Conservation (phyloP, 192 early-diverging fungal genomes). For the Coemansia sp. region DNA sequence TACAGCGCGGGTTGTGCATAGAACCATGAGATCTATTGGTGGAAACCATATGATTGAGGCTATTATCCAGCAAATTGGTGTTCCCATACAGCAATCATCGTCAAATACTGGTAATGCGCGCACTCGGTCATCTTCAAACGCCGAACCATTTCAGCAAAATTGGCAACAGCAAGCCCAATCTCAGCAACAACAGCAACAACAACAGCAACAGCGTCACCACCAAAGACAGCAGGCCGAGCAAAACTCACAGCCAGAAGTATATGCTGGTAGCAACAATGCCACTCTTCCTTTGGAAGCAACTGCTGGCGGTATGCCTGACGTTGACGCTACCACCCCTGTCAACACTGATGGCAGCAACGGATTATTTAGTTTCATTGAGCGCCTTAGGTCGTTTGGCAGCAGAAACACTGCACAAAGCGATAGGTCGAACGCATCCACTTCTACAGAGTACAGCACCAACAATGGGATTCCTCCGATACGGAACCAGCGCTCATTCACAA, state of each 20-base stretch:
- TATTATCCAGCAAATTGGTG: conserved; percentile 7
- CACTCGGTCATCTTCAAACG: not conserved
- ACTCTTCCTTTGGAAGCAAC: not conserved
- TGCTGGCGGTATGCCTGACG: not conserved
- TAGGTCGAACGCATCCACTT: conserved; percentile 34
- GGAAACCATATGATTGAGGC: conserved; percentile 5
- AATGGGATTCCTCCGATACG: not conserved
- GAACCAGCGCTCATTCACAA: not conserved
- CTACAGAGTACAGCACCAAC: conserved; percentile 38
- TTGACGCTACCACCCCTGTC: not conserved
- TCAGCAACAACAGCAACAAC: not conserved
- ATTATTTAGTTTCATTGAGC: conserved; percentile 16
- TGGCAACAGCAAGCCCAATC: not conserved
- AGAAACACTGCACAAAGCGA: conserved; percentile 36
- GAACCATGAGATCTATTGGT: conserved; percentile 6
- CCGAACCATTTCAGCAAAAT: not conserved
- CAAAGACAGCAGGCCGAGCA: not conserved
- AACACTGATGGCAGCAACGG: conserved; percentile 3
- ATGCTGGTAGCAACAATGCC: not conserved
- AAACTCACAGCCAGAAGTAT: not conserved
- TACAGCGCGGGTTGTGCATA: conserved; percentile 2
- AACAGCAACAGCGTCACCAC: not conserved
- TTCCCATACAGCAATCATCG: not conserved
- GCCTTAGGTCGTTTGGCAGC: conserved; percentile 13
- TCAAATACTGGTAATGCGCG: not conserved